phyloP scores from a whole-genome alignment of 208 protist genomes.

The Leishmania martiniquensis region DNA sequence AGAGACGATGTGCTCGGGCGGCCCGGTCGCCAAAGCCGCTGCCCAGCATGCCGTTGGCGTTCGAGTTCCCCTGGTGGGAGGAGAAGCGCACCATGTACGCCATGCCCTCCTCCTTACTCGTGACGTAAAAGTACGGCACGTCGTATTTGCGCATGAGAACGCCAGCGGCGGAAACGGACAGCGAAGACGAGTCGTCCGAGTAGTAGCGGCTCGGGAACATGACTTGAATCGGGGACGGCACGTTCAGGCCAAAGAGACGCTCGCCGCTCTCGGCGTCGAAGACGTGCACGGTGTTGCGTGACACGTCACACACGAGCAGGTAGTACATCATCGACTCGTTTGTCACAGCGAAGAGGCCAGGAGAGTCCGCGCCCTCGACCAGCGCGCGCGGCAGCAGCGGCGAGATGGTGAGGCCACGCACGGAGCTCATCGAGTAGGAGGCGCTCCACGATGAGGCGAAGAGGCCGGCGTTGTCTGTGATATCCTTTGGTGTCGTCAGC shows the following conservation, averaged over 20 bases:
- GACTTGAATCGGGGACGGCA: constrained; percentile 88
- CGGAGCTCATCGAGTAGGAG: constrained; percentile 70
- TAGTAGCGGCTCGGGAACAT: constrained; percentile 68
- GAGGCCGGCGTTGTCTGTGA: constrained; percentile 57
- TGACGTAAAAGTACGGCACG: constrained; percentile 84
- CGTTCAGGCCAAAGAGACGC: constrained; percentile 66
- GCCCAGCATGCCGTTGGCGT: constrained; percentile 32
- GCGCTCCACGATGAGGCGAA: constrained; percentile 82
- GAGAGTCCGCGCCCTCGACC: constrained; percentile 56
- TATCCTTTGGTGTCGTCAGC: constrained; percentile 16
- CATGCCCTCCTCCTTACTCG: constrained; percentile 88
- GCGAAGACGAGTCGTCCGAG: constrained; percentile 6
- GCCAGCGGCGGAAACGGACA: constrained; percentile 12
- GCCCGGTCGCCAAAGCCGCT: constrained; percentile 32
- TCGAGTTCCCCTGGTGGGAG: constrained; percentile 18
- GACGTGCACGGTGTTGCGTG: constrained; percentile 70
- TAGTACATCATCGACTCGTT: constrained; percentile 65
- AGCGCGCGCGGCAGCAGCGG: constrained; percentile 69
- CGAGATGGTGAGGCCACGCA: constrained; percentile 83
- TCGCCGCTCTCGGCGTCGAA: constrained; percentile 75
- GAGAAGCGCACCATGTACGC: constrained; percentile 79
- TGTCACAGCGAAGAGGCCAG: constrained; percentile 53
- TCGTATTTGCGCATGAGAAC: constrained; percentile 41
- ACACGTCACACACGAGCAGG: constrained; percentile 81
- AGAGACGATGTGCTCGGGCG: constrained; percentile 38